Base-by-base conservation (phyloP, 2,329 filamentous ascomycete genomes). In the Nothophoma quercina region DNA sequence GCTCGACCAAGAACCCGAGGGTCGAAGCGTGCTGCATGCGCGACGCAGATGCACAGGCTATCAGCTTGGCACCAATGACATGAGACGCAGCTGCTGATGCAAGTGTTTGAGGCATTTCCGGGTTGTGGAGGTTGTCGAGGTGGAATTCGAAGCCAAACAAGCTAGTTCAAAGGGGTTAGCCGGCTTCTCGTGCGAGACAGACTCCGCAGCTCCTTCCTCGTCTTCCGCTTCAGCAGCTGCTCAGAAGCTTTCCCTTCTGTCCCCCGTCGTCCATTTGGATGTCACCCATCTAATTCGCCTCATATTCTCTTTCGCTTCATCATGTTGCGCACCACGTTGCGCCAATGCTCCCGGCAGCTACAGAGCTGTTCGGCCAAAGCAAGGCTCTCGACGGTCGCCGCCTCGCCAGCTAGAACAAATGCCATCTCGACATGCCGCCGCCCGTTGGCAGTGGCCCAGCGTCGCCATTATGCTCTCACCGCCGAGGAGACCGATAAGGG, bases 311-410 rank as follows among this genome's bases (percentile, higher is more conserved):
- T 47, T 44, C 61, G 63, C 61, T 60, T 45, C 79, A 83, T 76
- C 79, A 91, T 91, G 88, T 83, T 91, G 83, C 86, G 87, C 79
- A 84, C 83, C 75, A 85, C 86, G 63, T 77, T 90, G 64, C 82
- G 82, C 68, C 83, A 83, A 77, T 85, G 85, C 76, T 83, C 85
- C 80, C 81, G 82, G 72, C 83, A 84, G 80, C 83, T 89, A 77
- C 80, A 81, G 76, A 80, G 80, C 77, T 79, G 78, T 73, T 75
- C 74, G 61, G 67, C 73, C 64, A 75, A 70, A 68, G 74, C 77
- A 67, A 70, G 65, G 72, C 78, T 77, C 62, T 78, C 71, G 53
- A 75, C 63, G 60, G 62, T 75, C 64, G 66, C 76, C 51, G 62
- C 59, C 42, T 67, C 72, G 49, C 62, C 73, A 21, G 61, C 75